These are phyloP conservation scores for Russula earlei DNA, from an alignment of 768 basidiomycete species.

Conservation along the genomic window DNA sequence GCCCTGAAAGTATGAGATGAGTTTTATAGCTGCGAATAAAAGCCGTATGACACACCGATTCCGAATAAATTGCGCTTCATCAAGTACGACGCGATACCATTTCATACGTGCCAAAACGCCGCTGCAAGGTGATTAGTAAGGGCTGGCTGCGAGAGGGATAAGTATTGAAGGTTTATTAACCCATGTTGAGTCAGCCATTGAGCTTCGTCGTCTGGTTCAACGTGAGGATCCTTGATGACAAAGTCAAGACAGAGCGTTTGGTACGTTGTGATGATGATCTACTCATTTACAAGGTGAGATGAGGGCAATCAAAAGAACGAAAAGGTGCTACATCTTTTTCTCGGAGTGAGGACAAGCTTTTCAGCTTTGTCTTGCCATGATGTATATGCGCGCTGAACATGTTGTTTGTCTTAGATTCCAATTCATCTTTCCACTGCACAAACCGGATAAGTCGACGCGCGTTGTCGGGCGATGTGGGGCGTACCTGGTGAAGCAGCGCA, in stretches of 20 bases:
- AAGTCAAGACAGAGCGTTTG: constrained; percentile 61
- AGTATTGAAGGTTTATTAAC: constrained; percentile 24
- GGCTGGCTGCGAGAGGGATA: too few relatives aligned
- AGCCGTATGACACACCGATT: constrained; percentile 37
- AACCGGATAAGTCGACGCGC: neutral
- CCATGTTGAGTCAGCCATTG: constrained; percentile 43
- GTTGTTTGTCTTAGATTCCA: constrained; percentile 56
- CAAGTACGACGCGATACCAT: constrained; percentile 65
- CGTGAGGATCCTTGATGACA: constrained; percentile 36
- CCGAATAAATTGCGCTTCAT: constrained; percentile 73
- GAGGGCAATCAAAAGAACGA: neutral
- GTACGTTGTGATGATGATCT: constrained; percentile 74
- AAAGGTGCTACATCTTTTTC: constrained; percentile 39
- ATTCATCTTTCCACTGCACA: constrained; percentile 61
- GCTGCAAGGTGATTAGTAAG: constrained; percentile 18
- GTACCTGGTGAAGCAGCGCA: constrained; percentile 60
- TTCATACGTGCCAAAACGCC: constrained; percentile 52
- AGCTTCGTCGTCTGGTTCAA: constrained; percentile 38
- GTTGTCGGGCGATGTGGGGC: neutral
- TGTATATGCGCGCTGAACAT: constrained; percentile 58
- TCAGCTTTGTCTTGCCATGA: constrained; percentile 62
- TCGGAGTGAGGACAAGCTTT: constrained; percentile 40
- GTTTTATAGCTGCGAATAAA: neutral
- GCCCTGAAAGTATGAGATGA: constrained; percentile 26
- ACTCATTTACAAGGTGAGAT: neutral